Conservation (phyloP, 192 early-diverging fungal genomes). For the Pecoramyces ruminantium region DNA sequence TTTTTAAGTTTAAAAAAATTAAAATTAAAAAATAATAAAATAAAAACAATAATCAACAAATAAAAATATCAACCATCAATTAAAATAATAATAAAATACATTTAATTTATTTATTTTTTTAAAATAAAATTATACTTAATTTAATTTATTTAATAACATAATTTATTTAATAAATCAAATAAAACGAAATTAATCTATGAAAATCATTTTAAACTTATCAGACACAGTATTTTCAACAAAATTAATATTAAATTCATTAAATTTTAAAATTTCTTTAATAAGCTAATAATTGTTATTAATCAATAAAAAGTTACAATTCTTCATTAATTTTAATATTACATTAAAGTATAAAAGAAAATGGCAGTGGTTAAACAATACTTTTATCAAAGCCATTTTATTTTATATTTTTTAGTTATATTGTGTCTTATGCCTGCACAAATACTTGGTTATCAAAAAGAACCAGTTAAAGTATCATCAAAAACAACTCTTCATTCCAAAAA, state of each 20-base stretch:
- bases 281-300: not conserved
- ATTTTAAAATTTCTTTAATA: too few species aligned
- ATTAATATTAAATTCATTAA: too few species aligned
- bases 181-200: too few species aligned
- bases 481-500: not conserved
- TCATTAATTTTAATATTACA: not conserved
- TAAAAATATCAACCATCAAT: too few species aligned
- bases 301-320: not conserved
- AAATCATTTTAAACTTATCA: too few species aligned
- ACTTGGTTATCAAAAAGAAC: not conserved
- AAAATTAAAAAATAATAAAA: not conserved
- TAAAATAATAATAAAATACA: too few species aligned
- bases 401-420: not conserved
- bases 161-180: too few species aligned
- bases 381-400: not conserved
- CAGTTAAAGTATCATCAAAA: not conserved
- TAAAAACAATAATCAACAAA: too few species aligned
- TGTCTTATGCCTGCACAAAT: not conserved
- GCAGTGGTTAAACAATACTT: not conserved
- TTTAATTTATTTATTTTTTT: too few species aligned
- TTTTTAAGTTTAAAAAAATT: not conserved
- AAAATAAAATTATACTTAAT: too few species aligned
- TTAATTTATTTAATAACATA: too few species aligned
- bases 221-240: too few species aligned
- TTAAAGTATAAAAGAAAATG: not conserved